Percentiles rank a stretch among this genome's conserved stretches.
Conservation (phyloP, 108 stramenopile species). For the Nitzschia sp. region DNA sequence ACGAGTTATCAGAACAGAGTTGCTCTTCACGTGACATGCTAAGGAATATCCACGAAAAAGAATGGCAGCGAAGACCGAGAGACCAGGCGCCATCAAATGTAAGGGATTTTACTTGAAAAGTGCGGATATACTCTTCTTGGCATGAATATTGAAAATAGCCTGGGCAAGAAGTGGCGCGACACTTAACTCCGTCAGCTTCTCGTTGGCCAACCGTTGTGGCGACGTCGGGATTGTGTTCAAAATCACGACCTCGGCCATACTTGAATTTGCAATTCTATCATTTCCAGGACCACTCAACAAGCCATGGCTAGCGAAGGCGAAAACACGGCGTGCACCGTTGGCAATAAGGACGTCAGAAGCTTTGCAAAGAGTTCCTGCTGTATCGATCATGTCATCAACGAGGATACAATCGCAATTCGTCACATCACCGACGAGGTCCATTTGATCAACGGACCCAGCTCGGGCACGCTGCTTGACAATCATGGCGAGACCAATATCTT, state of each 20-base stretch:
- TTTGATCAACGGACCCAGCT: constrained; percentile 92
- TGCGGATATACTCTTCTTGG: constrained; percentile 98
- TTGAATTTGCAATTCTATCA: constrained; percentile 93
- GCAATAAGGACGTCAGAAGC: constrained; percentile 95
- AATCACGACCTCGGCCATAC: constrained; percentile 94
- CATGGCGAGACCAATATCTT: constrained; percentile 98
- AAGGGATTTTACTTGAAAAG: constrained; percentile 99
- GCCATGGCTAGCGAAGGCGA: constrained; percentile 99
- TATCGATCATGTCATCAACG: constrained; percentile 99
- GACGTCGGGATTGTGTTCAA: constrained; percentile 90
- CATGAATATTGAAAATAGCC: constrained; percentile 99
- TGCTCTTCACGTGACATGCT: too few species aligned
- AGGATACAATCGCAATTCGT: constrained; percentile 97
- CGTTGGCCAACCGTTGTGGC: constrained; percentile 87
- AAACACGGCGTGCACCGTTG: constrained; percentile 96
- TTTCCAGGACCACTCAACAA: constrained; percentile 97
- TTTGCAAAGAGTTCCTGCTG: constrained; percentile 98
- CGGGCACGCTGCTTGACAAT: constrained; percentile 99
- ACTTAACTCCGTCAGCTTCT: constrained; percentile 91
- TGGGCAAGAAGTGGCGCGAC: constrained; percentile 97
- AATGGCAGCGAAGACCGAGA: too few species aligned
- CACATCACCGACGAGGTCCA: constrained; percentile 99
- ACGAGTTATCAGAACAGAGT: too few species aligned
- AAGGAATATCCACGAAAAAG: too few species aligned
- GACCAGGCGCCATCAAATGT: too few species aligned